A percentile compares a stretch with the other conserved stretches of the same genome.
phyloP scores from a whole-genome alignment of 2,329 filamentous ascomycete genomes.

The Fusarium graminum region DNA sequence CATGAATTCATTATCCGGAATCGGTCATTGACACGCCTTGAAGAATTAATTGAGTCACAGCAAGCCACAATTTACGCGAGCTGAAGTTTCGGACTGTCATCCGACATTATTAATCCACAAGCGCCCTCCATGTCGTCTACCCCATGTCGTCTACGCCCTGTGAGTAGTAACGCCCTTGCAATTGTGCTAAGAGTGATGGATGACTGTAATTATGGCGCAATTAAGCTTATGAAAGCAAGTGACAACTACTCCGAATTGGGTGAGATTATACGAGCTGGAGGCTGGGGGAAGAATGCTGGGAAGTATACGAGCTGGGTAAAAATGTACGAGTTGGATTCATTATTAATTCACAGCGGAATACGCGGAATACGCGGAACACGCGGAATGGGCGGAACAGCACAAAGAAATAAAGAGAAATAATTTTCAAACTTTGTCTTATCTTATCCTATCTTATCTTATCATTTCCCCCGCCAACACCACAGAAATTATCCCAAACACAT shows the following conservation, averaged over 20 bases:
- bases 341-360: too few relatives aligned
- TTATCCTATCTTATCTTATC: constrained; percentile 42
- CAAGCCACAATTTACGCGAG: constrained; percentile 39
- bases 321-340: too few relatives aligned
- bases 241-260: too few relatives aligned
- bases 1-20: constrained; percentile 30
- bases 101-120: constrained; percentile 41
- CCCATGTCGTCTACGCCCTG: constrained; percentile 40
- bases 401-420: too few relatives aligned
- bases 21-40: constrained; percentile 12
- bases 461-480: constrained; percentile 46
- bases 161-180: constrained; percentile 28
- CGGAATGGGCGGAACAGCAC: too few relatives aligned
- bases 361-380: too few relatives aligned
- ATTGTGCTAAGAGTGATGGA: too few relatives aligned
- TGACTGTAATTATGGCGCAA: constrained; percentile 14
- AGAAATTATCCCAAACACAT: constrained; percentile 43
- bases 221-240: neutral
- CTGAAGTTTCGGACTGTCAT: constrained; percentile 1
- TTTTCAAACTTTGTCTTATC: constrained; percentile 40
- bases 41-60: constrained; percentile 26
- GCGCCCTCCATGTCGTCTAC: too few relatives aligned
- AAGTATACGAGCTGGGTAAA: too few relatives aligned
- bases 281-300: too few relatives aligned
- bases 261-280: too few relatives aligned